Conservation (phyloP, 2,329 filamentous ascomycete genomes). For the Allantophomopsis cytisporea region DNA sequence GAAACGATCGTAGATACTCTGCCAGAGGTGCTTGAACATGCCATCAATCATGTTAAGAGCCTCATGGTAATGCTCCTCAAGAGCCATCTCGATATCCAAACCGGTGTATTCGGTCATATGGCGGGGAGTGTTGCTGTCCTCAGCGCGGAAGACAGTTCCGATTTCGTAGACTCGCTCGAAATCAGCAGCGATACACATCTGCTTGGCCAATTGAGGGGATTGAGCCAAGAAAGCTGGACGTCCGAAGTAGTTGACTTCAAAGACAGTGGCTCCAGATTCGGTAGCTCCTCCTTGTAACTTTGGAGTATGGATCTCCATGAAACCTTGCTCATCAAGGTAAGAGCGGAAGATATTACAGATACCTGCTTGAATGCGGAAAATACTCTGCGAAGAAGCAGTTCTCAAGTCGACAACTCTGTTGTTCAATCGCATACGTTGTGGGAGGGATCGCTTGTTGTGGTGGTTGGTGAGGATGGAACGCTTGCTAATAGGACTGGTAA, state of each 20-base stretch:
- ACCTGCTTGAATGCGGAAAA: slow-evolving; percentile 76
- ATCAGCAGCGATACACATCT: slow-evolving; percentile 83
- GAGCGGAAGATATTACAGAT: slow-evolving; percentile 70
- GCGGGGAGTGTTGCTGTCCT: slow-evolving; percentile 90
- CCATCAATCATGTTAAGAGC: slow-evolving; percentile 66
- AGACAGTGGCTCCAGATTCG: slow-evolving; percentile 83
- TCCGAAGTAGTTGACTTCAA: slow-evolving; percentile 85
- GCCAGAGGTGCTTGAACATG: slow-evolving; percentile 69
- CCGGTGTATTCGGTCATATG: slow-evolving; percentile 93
- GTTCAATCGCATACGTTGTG: slow-evolving; percentile 59
- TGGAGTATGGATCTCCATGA: slow-evolving; percentile 88
- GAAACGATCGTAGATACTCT: slow-evolving; percentile 54
- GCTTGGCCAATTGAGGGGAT: slow-evolving; percentile 83
- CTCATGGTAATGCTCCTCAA: slow-evolving; percentile 82
- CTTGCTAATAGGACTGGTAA: slow-evolving; percentile 4
- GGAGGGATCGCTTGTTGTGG: slow-evolving; percentile 38
- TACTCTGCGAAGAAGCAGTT: slow-evolving; percentile 73
- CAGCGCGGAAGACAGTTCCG: slow-evolving; percentile 80
- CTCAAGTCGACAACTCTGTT: slow-evolving; percentile 77
- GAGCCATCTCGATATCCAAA: slow-evolving; percentile 84
- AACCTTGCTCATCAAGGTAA: slow-evolving; percentile 60
- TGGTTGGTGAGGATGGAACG: slow-evolving; percentile 1
- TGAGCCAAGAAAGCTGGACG: slow-evolving; percentile 80
- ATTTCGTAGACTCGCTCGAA: slow-evolving; percentile 85
- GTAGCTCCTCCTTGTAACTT: slow-evolving; percentile 85